phyloP scores from a whole-genome alignment of 202 grass and related monocot genomes.

The Setaria viridis region DNA sequence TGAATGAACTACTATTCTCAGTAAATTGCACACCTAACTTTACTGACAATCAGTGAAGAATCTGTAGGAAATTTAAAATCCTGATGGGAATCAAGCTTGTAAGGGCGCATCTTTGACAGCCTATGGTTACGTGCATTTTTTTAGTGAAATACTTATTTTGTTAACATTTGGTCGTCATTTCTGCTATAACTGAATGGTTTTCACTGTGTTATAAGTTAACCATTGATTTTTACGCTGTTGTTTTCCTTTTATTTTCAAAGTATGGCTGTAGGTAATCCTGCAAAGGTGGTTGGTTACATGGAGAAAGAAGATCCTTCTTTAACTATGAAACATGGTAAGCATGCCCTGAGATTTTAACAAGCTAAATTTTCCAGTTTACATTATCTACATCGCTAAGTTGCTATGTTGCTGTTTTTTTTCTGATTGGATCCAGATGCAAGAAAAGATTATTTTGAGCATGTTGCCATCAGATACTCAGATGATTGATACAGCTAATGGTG shows the following conservation, averaged over 20 bases:
- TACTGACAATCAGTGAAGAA: background rate
- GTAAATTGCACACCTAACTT: background rate
- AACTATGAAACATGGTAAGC: slow-evolving; percentile 97
- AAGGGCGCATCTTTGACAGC: background rate
- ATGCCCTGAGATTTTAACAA: slow-evolving; percentile 9
- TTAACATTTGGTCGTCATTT: slow-evolving; percentile 5
- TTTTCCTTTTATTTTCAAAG: slow-evolving; percentile 60
- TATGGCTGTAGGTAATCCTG: slow-evolving; percentile 97
- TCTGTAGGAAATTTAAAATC: background rate
- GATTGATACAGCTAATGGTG: slow-evolving; percentile 55
- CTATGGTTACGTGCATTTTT: background rate
- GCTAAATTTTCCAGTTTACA: slow-evolving; percentile 7
- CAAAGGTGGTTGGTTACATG: slow-evolving; percentile 81
- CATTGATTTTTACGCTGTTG: background rate
- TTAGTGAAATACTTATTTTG: slow-evolving; percentile 15
- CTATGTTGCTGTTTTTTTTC: slow-evolving; percentile 19
- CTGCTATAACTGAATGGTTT: background rate
- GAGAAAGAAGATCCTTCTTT: slow-evolving; percentile 95
- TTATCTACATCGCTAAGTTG: slow-evolving; percentile 5
- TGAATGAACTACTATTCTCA: background rate
- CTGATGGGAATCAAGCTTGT: background rate
- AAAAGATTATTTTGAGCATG: slow-evolving; percentile 93
- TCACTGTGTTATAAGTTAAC: slow-evolving; percentile 3
- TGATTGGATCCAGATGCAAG: slow-evolving; percentile 73
- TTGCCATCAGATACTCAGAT: slow-evolving; percentile 59